These are phyloP conservation scores for Leccinum subfulvum DNA, from an alignment of 1,284 basidiomycete species.

Conservation along the genomic window DNA sequence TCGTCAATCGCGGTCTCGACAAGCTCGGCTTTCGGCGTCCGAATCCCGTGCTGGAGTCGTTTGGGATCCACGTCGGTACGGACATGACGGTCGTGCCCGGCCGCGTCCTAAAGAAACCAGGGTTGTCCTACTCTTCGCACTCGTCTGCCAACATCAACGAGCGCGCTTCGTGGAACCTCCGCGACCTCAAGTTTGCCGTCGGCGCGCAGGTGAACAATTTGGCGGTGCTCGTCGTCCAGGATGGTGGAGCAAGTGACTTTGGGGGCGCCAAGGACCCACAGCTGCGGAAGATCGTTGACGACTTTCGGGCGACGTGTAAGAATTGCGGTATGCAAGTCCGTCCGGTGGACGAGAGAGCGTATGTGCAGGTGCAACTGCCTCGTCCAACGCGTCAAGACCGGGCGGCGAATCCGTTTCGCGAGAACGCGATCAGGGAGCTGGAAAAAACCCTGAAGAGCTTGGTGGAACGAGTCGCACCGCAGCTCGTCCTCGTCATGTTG, in stretches of 20 bases:
- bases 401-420: conserved; percentile 10
- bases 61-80: conserved; percentile 58
- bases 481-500: conserved; percentile 54
- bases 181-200: conserved; percentile 54
- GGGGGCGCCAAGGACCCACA: conserved; percentile 47
- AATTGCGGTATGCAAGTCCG: conserved; percentile 53
- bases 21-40: conserved; percentile 58
- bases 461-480: conserved; percentile 27
- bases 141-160: conserved; percentile 47
- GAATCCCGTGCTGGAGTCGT: conserved; percentile 45
- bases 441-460: conserved; percentile 19
- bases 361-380: conserved; percentile 11
- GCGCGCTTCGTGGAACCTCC: no score
- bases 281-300: conserved; percentile 43
- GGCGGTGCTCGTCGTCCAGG: conserved; percentile 64
- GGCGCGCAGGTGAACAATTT: conserved; percentile 55
- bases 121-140: conserved; percentile 53
- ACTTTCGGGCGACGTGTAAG: conserved; percentile 56
- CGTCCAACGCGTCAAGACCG: not conserved
- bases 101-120: conserved; percentile 60
- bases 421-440: conserved; percentile 22
- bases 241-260: conserved; percentile 44
- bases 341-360: conserved; percentile 1
- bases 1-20: conserved; percentile 54
- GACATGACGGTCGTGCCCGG: conserved; percentile 76